Evolutionary conservation across 2,329 filamentous ascomycete species (phyloP), one percentile per base, ranked within the genome.

Genomic region (Elsinoe ampelina): DNA sequence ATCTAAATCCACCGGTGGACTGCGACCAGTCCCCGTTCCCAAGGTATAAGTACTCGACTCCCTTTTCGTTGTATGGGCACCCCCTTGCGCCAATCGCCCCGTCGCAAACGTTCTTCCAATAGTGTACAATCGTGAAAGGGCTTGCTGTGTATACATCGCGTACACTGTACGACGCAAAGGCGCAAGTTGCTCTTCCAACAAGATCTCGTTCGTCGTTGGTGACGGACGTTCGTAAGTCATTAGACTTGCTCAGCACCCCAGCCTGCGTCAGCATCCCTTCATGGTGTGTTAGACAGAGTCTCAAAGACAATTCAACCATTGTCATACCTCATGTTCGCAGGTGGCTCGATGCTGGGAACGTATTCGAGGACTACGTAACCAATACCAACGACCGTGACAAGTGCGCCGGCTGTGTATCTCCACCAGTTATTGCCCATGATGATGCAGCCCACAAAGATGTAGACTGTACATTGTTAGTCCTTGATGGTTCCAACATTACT

Each of bases 361-460:
- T 72, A 78, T 63, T 78, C 75, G 54, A 78, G 66, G 10, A 69
- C 75, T 35, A 73, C 67, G 75, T 97, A 98, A 60, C 71, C 86
- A 60, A 96, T 68, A 64, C 93, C 93, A 61, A 89, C 75, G 54
- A 93, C 65, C 54, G 85, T 89, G 63, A 97, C 79, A 64, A 95
- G 78, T 54, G 82, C 80, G 63, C 90, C 93, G 20, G 89, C 83
- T 58, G 95, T 82, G 68, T 84, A 83, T 68, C 84, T 85, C 65
- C 87, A 77, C 67, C 82, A 76, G 61, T 77, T 68, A 62, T 79
- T 73, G 64, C 88, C 83, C 57, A 96, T 81, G 58, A 95, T 80
- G 65, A 97, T 86, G 64, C 83, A 87, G 63, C 92, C 93, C 66
- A 95, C 79, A 73, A 98, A 97, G 73, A 97, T 81, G 80, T 98